Base-by-base conservation (phyloP, 1,284 basidiomycete genomes). In the Ganoderma sp. region DNA sequence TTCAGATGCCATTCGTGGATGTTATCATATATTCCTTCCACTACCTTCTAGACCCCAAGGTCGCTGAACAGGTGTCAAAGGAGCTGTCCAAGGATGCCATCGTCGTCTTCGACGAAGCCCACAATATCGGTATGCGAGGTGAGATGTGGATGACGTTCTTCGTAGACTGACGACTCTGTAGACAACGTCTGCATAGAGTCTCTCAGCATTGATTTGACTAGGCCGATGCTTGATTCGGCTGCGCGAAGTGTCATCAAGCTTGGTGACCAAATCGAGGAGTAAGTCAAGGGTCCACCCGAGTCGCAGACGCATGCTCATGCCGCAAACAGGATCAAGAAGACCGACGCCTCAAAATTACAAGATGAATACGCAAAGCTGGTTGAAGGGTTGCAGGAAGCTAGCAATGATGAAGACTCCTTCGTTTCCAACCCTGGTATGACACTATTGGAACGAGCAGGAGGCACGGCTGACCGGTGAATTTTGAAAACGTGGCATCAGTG, bases 141-240 rank as follows among this genome's bases (percentile, higher is more conserved):
- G 37, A 6, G 7, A 22, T 60, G 17, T n/a, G 85, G 76, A 39
- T 19, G 42, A 17, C 56, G 39, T 17, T 28, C 45, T 37, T 32
- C 50, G 50, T 52, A 62, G 50, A 39, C 61, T 70, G 17, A 65
- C 54, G 56, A n/a, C 25, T 19, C 34, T 15, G 14, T 74, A 91
- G 97, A 99, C 79, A 99, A 99, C 79, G 98, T 99, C 64, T 99
- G 98, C 81, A 98, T 99, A 78, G 98, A 99, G 78, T 98, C 97
- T 0, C 84, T 99, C 57, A 98, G 96, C 70, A 98, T 99, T 74
- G 98, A 99, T 78, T 84, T 99, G 61, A 99, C 97, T n/a, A 85
- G 98, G 48, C 98, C 98, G 0, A 99, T 99, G 95, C 85, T 99
- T 37, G 98, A 99, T 76, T 95, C 95, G 9, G 98, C 98, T 1